Evolutionary conservation across 306 rosid species (phyloP), one percentile per base, ranked within the genome.

Genomic region (Vigna nakashimae): DNA sequence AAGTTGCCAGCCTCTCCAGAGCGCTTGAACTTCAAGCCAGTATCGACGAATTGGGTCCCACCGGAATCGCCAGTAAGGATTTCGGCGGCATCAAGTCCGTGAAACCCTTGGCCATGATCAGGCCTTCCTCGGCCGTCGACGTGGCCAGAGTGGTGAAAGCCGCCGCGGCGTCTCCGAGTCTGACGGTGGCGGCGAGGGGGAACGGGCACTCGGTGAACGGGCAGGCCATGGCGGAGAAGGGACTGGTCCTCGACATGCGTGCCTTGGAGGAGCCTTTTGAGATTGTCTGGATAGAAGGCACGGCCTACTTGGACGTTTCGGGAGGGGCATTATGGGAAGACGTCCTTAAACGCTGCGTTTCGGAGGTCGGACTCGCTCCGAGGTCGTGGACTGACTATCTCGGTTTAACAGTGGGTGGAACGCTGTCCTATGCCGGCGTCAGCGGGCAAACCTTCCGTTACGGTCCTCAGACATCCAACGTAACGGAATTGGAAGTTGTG

Each of bases 1-100:
- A 77, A 82, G 86, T 86, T 38, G 73, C 90, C 0, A 60, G 65
- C 56, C 75, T 90, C 30, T 84, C 83, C 9, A 83, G 76, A 71
- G 80, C 71, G 2, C 71, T 87, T 28, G 65, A 60, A 5, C 69
- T 63, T 63, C 69, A 63, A 36, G 69, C 69, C 48, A 63, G 10
- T 45, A 9, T 34, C 69, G 13, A 63, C 14, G 48, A 63, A 42
- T 63, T 42, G 48, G 48, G 48, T n/a, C 69, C 69, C 48, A 17
- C 69, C 30, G 69, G 69, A 38, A 38, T 38, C 16, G 69, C 69
- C 69, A 38, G 16, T 48, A 36, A 38, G 49, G 69, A 64, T 38
- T 64, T 64, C 50, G 69, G 69, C 50, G 69, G 69, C 30, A 36
- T 64, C 2, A 36, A 38, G 26, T 64, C 69, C 50, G 28, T 17